Base-by-base conservation (phyloP, 768 basidiomycete species). In the Tulasnella sp. region DNA sequence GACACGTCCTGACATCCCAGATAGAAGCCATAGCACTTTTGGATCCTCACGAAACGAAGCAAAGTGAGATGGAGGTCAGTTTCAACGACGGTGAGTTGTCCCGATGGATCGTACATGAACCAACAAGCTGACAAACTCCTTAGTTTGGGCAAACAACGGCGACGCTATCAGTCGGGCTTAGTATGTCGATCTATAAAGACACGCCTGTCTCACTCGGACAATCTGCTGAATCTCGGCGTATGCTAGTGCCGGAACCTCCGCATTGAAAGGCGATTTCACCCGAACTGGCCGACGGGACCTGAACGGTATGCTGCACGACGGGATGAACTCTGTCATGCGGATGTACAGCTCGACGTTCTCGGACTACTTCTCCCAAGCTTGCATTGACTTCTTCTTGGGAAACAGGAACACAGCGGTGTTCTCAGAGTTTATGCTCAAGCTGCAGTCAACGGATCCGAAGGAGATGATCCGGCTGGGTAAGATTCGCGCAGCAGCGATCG, bases 131-230 rank as follows among this genome's bases (percentile, higher is more conserved):
- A 2, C 2, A 22, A 12, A 3, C 29, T 19, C 31, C 41, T 7
- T 34, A 88, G 88, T 91, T 17, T 99, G 96, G 96, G 96, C 96
- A 1, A 96, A 98, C 67, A 98, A 98, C 64, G 96, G 96, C 0
- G 96, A 99, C 68, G 86, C 90, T 4, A 88, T 96, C 60, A 92
- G 88, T 69, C 78, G 86, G 56, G 85, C 85, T 56, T 91, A 89
- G 87, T 88, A 67, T 68, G 84, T 76, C 17, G 22, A 21, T 38
- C 24, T 8, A 25, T 51, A n/a, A 61, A 54, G 46, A n/a, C n/a
- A n/a, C n/a, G n/a, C n/a, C n/a, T n/a, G n/a, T 53, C 46, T 63
- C 25, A 17, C 43, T 22, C 58, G 54, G n/a, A n/a, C n/a, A 61
- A 38, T 66, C 52, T 69, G 70, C 38, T 31, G 22, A 43, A 59